Base-by-base conservation (phyloP, 2,329 filamentous ascomycete genomes). In the Cytospora paraplurivora region DNA sequence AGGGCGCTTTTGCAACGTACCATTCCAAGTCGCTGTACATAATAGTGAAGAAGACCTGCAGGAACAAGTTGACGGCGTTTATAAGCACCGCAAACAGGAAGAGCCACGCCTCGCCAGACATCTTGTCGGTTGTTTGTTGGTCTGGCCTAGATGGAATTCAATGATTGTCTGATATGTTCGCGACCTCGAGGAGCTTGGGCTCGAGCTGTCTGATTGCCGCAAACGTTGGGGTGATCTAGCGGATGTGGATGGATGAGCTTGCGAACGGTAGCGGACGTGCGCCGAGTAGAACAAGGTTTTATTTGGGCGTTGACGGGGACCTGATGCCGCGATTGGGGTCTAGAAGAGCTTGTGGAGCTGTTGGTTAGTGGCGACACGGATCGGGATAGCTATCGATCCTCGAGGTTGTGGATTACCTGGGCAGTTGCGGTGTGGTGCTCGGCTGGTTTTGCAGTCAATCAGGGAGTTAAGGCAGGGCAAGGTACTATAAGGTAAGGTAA, bases 11-110 rank as follows among this genome's bases (percentile, higher is more conserved):
- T 47, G 32, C 27, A 10, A 56, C 63, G 74, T 82, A 96, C 93
- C 95, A 99, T 90, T 99, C 95, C 74, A 99, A 81, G 85, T 99
- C 95, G 79, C 92, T 97, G 82, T 98, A 99, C 96, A 99, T 99
- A 76, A 99, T 99, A 64, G 95, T 99, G 83, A 99, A 99, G 86
- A 99, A 99, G 73, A 99, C 95, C 83, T 99, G 96, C 64, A 99
- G 86, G 81, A 99, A 99, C 75, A 99, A 87, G 85, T 99, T 99
- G 87, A 99, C 93, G 82, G 95, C 95, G 83, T 99, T 99, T 84
- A 99, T 96, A 77, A 99, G 86, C 79, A 99, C 96, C 81, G 94
- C 89, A 80, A 99, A 85, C 73, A 99, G 88, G 83, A 96, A 99
- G 77, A 99, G 84, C 95, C 95, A 97, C 78, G 93, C 93, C 86